These are phyloP conservation scores for Monosporozyma unispora DNA, from an alignment of 805 yeast genomes.

Conservation along the genomic window DNA sequence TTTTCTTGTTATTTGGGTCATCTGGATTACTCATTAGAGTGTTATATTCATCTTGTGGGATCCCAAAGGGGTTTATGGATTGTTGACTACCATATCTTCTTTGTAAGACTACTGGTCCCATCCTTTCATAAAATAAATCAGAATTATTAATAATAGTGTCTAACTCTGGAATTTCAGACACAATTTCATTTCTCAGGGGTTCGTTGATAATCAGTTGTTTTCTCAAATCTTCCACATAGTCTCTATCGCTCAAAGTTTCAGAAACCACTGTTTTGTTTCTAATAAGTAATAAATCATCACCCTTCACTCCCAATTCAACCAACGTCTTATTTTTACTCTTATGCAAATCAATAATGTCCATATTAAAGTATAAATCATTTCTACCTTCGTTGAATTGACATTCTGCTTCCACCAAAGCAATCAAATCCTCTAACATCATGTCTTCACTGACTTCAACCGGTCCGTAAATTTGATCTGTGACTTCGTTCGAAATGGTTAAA, in stretches of 20 bases:
- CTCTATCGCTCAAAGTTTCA: constrained; percentile 12
- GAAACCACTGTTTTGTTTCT: constrained; percentile 18
- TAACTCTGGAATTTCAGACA: constrained; percentile 39
- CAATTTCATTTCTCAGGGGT: constrained; percentile 30
- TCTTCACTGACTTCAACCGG: constrained; percentile 56
- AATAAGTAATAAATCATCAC: constrained; percentile 50
- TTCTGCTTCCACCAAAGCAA: constrained; percentile 67
- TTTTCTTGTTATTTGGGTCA: constrained; percentile 56
- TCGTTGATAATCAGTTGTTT: constrained; percentile 40
- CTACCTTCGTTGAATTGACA: constrained; percentile 40
- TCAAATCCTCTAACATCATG: constrained; percentile 56
- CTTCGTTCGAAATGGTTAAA: constrained; percentile 41
- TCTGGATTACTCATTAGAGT: constrained; percentile 57
- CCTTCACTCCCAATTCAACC: constrained; percentile 38
- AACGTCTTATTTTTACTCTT: constrained; percentile 32
- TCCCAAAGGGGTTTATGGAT: constrained; percentile 25
- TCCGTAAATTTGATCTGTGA: constrained; percentile 39
- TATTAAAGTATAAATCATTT: constrained; percentile 45
- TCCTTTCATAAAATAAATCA: constrained; percentile 36
- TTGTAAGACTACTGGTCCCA: constrained; percentile 30
- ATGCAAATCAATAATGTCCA: constrained; percentile 30
- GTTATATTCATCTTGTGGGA: constrained; percentile 39
- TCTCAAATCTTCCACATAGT: constrained; percentile 39
- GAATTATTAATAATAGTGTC: constrained; percentile 40
- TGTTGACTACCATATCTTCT: constrained; percentile 16